Conservation (phyloP, 495 filamentous ascomycete genomes). For the Corynascus novoguineensis region DNA sequence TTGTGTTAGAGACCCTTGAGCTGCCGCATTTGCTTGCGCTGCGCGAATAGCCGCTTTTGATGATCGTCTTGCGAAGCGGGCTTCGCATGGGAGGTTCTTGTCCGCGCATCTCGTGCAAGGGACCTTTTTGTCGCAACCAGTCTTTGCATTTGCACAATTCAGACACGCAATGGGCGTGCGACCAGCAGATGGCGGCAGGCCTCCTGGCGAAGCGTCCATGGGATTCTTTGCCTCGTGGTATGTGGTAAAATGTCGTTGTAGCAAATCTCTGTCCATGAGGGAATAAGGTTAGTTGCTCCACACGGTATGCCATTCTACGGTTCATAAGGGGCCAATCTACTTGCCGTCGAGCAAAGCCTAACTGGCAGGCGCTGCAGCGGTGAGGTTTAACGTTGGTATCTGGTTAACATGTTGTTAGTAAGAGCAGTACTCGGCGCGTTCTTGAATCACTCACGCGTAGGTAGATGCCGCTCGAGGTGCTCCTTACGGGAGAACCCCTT, state of each 20-base stretch:
- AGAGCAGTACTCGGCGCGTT: neutral
- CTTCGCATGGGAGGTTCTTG: constrained; percentile 51
- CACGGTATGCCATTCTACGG: constrained; percentile 2
- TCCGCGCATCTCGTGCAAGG: constrained; percentile 55
- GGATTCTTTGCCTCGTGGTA: constrained; percentile 45
- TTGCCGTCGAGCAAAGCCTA: constrained; percentile 58
- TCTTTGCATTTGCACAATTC: constrained; percentile 57
- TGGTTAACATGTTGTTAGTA: constrained; percentile 30
- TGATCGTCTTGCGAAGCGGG: constrained; percentile 51
- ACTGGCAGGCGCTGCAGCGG: constrained; percentile 52
- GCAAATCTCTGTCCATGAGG: constrained; percentile 45
- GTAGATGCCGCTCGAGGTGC: constrained; percentile 58
- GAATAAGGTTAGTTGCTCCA: constrained; percentile 18
- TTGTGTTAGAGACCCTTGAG: constrained; percentile 16
- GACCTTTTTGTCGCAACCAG: constrained; percentile 62
- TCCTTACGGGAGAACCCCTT: constrained; percentile 61
- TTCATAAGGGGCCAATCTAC: constrained; percentile 15
- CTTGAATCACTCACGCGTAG: constrained; percentile 47
- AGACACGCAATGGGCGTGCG: constrained; percentile 52
- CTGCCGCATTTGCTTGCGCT: constrained; percentile 30
- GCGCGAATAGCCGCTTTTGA: constrained; percentile 45
- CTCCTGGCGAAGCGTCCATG: constrained; percentile 36
- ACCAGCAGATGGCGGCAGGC: constrained; percentile 32
- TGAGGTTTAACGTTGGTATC: constrained; percentile 64
- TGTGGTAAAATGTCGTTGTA: constrained; percentile 52